phyloP scores from a whole-genome alignment of 2,329 filamentous ascomycete species.

The Diaporthe sp. region DNA sequence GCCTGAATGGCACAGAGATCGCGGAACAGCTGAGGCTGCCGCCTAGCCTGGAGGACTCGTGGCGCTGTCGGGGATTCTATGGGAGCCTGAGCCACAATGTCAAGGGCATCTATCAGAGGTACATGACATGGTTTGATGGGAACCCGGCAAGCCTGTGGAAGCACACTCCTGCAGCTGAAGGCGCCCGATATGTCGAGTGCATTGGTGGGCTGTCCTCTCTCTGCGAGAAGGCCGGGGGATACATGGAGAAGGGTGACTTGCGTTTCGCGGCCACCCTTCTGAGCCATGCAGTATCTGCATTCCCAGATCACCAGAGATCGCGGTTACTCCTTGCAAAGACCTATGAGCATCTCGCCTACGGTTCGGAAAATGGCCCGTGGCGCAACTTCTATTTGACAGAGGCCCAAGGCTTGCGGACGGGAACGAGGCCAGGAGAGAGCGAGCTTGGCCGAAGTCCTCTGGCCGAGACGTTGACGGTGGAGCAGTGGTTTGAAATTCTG shows the following conservation, averaged over 20 bases:
- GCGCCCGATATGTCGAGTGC: conserved; percentile 50
- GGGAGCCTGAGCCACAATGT: conserved; percentile 54
- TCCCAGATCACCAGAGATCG: conserved; percentile 42
- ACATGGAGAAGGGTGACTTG: conserved; percentile 47
- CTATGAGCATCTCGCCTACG: conserved; percentile 51
- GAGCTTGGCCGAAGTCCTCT: conserved; percentile 9
- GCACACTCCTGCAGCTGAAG: conserved; percentile 50
- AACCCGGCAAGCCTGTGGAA: conserved; percentile 51
- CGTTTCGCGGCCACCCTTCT: conserved; percentile 56
- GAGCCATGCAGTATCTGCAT: conserved; percentile 49
- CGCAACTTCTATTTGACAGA: conserved; percentile 54
- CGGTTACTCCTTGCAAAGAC: conserved; percentile 46
- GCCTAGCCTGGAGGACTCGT: conserved; percentile 46
- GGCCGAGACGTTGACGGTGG: neutral
- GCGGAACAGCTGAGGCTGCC: conserved; percentile 53
- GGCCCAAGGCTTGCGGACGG: conserved; percentile 45
- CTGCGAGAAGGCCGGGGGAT: conserved; percentile 47
- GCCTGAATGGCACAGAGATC: conserved; percentile 53
- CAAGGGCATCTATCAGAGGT: conserved; percentile 52
- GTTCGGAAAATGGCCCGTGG: conserved; percentile 55
- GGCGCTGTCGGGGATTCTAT: conserved; percentile 52
- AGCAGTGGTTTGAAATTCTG: conserved; percentile 21
- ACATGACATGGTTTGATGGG: conserved; percentile 47
- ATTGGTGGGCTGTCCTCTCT: conserved; percentile 51
- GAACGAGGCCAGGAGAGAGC: neutral